Percentiles rank a stretch among this genome's conserved stretches.
phyloP scores from a whole-genome alignment of 768 basidiomycete genomes.

The Trametes cingulata region DNA sequence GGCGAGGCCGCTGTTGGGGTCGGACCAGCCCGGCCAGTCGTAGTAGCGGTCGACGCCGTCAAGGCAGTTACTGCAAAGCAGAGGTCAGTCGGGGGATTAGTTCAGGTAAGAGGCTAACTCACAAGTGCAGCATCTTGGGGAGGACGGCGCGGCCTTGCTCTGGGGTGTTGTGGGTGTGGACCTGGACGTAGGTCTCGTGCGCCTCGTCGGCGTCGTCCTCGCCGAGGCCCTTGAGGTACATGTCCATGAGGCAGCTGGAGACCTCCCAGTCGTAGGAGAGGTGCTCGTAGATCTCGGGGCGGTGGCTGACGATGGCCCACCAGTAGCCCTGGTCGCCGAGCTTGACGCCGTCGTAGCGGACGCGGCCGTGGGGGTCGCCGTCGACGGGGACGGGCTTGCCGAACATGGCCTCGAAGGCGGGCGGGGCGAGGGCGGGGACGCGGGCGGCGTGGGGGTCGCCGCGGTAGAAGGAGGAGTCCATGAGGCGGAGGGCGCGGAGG shows the following conservation, averaged over 20 bases:
- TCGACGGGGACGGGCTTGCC: constrained; percentile 41
- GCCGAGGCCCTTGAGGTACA: constrained; percentile 46
- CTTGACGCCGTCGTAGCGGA: constrained; percentile 42
- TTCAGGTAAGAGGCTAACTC: constrained; percentile 21
- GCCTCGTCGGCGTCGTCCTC: constrained; percentile 38
- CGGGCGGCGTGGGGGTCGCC: constrained; percentile 1
- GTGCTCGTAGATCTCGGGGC: constrained; percentile 43
- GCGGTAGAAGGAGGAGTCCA: constrained; percentile 47
- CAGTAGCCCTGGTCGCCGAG: constrained; percentile 55
- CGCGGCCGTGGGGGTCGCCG: constrained; percentile 10
- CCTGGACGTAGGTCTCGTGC: constrained; percentile 38
- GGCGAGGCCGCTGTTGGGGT: constrained; percentile 40
- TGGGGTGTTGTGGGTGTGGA: constrained; percentile 40
- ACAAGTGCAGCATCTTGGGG: constrained; percentile 55
- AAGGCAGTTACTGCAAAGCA: constrained; percentile 42
- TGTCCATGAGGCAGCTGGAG: constrained; percentile 49
- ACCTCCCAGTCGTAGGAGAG: constrained; percentile 50
- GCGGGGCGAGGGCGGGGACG: constrained; percentile 38
- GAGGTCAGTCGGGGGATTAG: constrained; percentile 15
- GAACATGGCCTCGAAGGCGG: constrained; percentile 46
- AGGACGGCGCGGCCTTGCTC: constrained; percentile 44
- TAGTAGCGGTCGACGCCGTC: constrained; percentile 42
- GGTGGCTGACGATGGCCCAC: constrained; percentile 53
- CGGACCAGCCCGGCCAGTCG: constrained; percentile 49
- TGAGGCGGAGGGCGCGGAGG: constrained; percentile 44